Evolutionary conservation across 2,329 filamentous ascomycete genomes (phyloP), one percentile per base, ranked within the genome.

Genomic region (Hypoxylon sp.): DNA sequence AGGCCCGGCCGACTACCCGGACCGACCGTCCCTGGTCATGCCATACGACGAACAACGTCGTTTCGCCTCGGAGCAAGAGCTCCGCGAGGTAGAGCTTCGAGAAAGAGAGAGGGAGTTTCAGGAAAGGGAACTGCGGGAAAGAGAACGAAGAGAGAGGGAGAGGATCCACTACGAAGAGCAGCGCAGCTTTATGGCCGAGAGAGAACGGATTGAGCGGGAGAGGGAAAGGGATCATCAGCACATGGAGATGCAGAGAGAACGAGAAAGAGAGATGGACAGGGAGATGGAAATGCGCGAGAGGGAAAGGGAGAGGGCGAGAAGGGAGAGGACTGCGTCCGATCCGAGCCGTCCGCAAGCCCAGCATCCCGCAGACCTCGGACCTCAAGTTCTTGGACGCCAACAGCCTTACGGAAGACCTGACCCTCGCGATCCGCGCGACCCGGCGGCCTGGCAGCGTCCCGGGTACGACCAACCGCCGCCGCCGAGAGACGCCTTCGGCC

Each of bases 31-130:
- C 18, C 70, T 73, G 10, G 73, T 76, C 2, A 65, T 79, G 11
- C 79, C 82, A 43, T 84, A 81, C 62, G 83, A 87, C 54, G 83
- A 85, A 17, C 79, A 77, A 45, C 74, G 82, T 38, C 85, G 78
- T 54, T 73, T 82, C 54, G 72, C 75, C 9, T 79, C 80, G 17
- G 82, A 83, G 45, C 74, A 79, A 23, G 76, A 78, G 48, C 66
- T 75, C 11, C 67, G 71, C 9, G 80, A 80, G 40, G 68, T 67
- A 2, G 69, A 79, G 56, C 76, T 81, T 55, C 72, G 75, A 35
- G 80, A 80, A 37, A 67, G 67, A 1, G 80, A 80, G 38, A 67
- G 67, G 2, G 69, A 79, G 55, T 76, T 81, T 55, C 72, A 75
- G 9, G 81, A 82, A 55, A 75, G 77, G 38, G 81, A 40, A 23